A percentile compares a stretch with the other conserved stretches of the same genome.
phyloP scores from a whole-genome alignment of 768 basidiomycete genomes.

The Lentinus brumalis region DNA sequence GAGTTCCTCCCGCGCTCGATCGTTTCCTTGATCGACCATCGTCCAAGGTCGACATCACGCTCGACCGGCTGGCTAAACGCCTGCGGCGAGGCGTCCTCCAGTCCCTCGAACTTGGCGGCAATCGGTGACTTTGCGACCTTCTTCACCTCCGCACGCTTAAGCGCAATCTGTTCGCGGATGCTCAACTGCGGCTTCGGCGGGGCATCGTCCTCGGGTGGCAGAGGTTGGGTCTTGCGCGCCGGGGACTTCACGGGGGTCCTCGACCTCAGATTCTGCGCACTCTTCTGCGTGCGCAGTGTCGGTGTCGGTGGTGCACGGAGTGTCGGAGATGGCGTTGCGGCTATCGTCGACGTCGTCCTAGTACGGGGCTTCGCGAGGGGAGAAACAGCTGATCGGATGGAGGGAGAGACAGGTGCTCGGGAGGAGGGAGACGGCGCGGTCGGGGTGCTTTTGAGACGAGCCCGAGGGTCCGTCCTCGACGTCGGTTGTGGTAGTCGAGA shows the following conservation, averaged over 20 bases:
- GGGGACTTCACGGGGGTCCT: slow-evolving; percentile 20
- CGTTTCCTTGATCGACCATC: slow-evolving; percentile 69
- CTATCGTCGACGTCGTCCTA: neutral
- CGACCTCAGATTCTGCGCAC: slow-evolving; percentile 22
- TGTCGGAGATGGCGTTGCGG: slow-evolving; percentile 5
- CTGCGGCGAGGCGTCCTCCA: slow-evolving; percentile 53
- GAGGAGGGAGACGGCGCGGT: slow-evolving; percentile 19
- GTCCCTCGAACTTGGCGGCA: slow-evolving; percentile 34
- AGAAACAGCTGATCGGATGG: slow-evolving; percentile 4
- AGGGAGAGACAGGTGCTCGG: slow-evolving; percentile 7
- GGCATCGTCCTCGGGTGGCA: slow-evolving; percentile 11
- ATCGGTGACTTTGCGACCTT: slow-evolving; percentile 41
- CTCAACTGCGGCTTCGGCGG: slow-evolving; percentile 42
- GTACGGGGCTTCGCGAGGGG: slow-evolving; percentile 8
- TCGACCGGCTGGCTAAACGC: slow-evolving; percentile 38
- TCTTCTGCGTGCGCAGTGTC: slow-evolving; percentile 23
- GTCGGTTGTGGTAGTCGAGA: slow-evolving; percentile 44
- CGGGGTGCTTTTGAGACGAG: slow-evolving; percentile 26
- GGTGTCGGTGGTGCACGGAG: slow-evolving; percentile 11
- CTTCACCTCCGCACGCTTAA: slow-evolving; percentile 78
- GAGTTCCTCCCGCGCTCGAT: slow-evolving; percentile 78
- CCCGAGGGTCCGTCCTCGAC: slow-evolving; percentile 28
- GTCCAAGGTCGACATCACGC: slow-evolving; percentile 55
- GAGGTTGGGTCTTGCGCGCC: slow-evolving; percentile 9
- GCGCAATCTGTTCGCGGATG: slow-evolving; percentile 77